Evolutionary conservation across 768 basidiomycete genomes (phyloP), one percentile per base, ranked within the genome.

Genomic region (Serpula lacrymans): DNA sequence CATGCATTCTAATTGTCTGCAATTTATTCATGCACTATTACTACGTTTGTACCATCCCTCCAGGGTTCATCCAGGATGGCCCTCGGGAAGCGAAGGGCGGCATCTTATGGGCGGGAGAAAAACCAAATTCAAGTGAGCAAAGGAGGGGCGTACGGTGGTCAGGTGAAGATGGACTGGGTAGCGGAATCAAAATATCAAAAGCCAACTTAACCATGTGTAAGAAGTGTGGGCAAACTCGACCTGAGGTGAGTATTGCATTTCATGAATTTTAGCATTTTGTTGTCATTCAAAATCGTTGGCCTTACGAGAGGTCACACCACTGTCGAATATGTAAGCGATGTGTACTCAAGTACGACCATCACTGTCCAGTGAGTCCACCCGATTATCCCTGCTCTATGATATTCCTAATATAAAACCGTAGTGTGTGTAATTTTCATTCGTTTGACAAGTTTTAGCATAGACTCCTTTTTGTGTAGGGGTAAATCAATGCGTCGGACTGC

Each of bases 401-500:
- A 2, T 21, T 37, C 43, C 35, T 41, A 33, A 41, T 24, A 9
- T 29, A 12, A 36, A 10, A 31, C 14, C 34, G 12, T 44, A 73
- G 71, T 74, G 72, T 74, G 46, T 54, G 71, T 62, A n/a, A 24
- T 24, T 17, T 34, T 27, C 21, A 26, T 38, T 41, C 4, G 21
- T 10, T n/a, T 21, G 25, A 30, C 31, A 18, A 33, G n/a, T 18
- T 33, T 31, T 17, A 26, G 17, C 34, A 31, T 55, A 8, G 52
- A 18, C 12, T 5, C 4, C 7, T 17, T 17, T 13, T 25, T 13
- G 22, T 12, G 6, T 55, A 93, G 90, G 93, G 93, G 80, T 97
- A 36, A 97, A 97, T 61, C 90, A 92, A 77, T 98, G 95, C 57
- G 95, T 99, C 31, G 95, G 95, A 9, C 61, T 98, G 6, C 74